A percentile compares a stretch with the other conserved stretches of the same genome.
Evolutionary conservation across 2,329 filamentous ascomycete species (phyloP).

Genomic region (Tolypocladium album): DNA sequence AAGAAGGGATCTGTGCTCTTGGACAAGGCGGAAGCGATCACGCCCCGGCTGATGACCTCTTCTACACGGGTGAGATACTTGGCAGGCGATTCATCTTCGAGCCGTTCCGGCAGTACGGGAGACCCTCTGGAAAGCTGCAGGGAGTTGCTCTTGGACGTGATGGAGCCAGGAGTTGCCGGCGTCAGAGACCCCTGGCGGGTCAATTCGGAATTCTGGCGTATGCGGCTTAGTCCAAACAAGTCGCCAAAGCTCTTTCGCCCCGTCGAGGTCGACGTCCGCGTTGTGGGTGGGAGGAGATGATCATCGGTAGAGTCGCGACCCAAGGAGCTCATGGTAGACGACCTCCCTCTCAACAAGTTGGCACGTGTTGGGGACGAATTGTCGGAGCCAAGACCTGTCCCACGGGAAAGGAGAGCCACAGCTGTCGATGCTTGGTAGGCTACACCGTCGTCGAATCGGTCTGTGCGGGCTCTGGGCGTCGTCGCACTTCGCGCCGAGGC

Average conservation of each 20-base stretch:
- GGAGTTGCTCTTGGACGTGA: slow-evolving; percentile 71
- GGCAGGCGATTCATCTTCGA: slow-evolving; percentile 81
- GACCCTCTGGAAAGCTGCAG: slow-evolving; percentile 66
- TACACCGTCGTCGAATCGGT: slow-evolving; percentile 8
- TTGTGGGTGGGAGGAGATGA: slow-evolving; percentile 52
- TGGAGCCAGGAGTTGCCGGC: slow-evolving; percentile 58
- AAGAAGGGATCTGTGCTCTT: slow-evolving; percentile 82
- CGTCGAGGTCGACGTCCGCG: slow-evolving; percentile 78
- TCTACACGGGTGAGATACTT: slow-evolving; percentile 81
- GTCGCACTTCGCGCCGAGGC: slow-evolving; percentile 21
- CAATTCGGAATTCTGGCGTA: slow-evolving; percentile 74
- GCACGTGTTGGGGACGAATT: slow-evolving; percentile 59
- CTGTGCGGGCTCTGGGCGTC: slow-evolving; percentile 11
- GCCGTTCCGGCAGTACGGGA: slow-evolving; percentile 61
- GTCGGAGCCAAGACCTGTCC: slow-evolving; percentile 33
- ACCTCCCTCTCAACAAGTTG: slow-evolving; percentile 59
- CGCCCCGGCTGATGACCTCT: slow-evolving; percentile 65
- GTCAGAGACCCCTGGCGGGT: slow-evolving; percentile 58
- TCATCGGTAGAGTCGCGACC: slow-evolving; percentile 63
- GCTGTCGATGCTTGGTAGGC: slow-evolving; percentile 28
- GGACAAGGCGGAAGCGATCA: slow-evolving; percentile 75
- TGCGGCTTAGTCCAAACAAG: slow-evolving; percentile 64
- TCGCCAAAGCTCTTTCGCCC: slow-evolving; percentile 91
- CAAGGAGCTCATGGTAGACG: slow-evolving; percentile 81
- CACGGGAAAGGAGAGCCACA: slow-evolving; percentile 33